Conservation (phyloP, 2,329 filamentous ascomycete species). For the Apiospora aurea region DNA sequence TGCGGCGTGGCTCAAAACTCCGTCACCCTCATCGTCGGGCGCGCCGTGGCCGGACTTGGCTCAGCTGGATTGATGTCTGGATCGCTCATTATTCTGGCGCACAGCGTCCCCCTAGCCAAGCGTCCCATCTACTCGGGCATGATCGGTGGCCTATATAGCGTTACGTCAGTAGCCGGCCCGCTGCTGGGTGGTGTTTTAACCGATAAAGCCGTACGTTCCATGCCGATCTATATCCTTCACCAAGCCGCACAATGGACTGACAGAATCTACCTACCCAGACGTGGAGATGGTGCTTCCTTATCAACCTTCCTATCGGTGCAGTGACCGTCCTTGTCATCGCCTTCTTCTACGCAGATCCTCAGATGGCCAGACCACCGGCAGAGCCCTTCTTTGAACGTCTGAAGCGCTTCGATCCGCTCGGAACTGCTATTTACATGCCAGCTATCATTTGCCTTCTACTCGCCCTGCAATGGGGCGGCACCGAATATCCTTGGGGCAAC, state of each 20-base stretch:
- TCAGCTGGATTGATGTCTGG: constrained; percentile 40
- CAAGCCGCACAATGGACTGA: neutral
- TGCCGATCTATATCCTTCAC: neutral
- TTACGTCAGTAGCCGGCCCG: constrained; percentile 46
- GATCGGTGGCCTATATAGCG: constrained; percentile 46
- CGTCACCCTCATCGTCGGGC: constrained; percentile 43
- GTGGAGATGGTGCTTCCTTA: constrained; percentile 45
- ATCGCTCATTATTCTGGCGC: constrained; percentile 14
- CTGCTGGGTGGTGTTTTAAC: constrained; percentile 43
- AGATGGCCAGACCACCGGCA: constrained; percentile 24
- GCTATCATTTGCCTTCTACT: constrained; percentile 53
- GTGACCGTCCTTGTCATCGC: constrained; percentile 35
- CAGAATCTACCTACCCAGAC: constrained; percentile 24
- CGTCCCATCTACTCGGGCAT: constrained; percentile 37
- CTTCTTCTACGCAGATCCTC: constrained; percentile 36
- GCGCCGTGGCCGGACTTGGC: constrained; percentile 46
- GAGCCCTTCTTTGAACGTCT: constrained; percentile 32
- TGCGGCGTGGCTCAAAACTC: constrained; percentile 45
- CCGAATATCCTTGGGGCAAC: constrained; percentile 44
- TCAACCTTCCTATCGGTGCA: constrained; percentile 43
- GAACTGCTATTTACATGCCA: constrained; percentile 39
- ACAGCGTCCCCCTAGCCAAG: constrained; percentile 13
- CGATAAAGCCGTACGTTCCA: constrained; percentile 39
- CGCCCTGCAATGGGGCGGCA: constrained; percentile 55
- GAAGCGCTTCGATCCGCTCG: constrained; percentile 39